A percentile compares a stretch with the other conserved stretches of the same genome.
phyloP scores from a whole-genome alignment of 2,329 filamentous ascomycete species.

The Dactylellina drechsleri region DNA sequence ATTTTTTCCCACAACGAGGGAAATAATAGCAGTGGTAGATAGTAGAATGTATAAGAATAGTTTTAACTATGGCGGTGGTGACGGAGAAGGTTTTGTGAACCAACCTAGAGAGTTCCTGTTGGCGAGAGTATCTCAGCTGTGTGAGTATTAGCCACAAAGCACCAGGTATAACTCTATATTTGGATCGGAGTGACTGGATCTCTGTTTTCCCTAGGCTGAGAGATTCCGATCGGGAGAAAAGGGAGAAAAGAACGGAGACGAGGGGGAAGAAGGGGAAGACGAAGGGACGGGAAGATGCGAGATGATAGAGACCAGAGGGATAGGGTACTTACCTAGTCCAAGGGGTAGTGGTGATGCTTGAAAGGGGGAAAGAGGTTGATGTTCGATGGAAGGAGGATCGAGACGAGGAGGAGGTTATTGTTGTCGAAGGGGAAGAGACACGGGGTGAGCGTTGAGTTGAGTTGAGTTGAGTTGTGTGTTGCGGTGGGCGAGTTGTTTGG shows the following conservation, averaged over 20 bases:
- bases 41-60: slow-evolving; percentile 17
- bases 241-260: slow-evolving; percentile 11
- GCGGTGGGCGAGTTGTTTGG: slow-evolving; percentile 8
- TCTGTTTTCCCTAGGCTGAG: slow-evolving; percentile 22
- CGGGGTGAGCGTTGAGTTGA: neutral
- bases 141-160: slow-evolving; percentile 38
- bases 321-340: slow-evolving; percentile 20
- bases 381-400: slow-evolving; percentile 22
- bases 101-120: slow-evolving; percentile 48
- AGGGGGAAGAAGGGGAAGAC: slow-evolving; percentile 3
- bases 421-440: slow-evolving; percentile 21
- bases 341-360: neutral
- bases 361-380: slow-evolving; percentile 3
- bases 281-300: neutral
- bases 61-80: slow-evolving; percentile 16
- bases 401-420: slow-evolving; percentile 38
- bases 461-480: slow-evolving; percentile 12
- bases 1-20: slow-evolving; percentile 9
- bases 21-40: slow-evolving; percentile 7
- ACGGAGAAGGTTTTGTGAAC: slow-evolving; percentile 20
- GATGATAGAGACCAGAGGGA: slow-evolving; percentile 1
- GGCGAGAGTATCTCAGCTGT: slow-evolving; percentile 46
- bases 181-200: slow-evolving; percentile 20
- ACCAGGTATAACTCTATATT: slow-evolving; percentile 54
- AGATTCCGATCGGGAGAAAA: slow-evolving; percentile 46